Evolutionary conservation across 352 stramenopile species (phyloP).

Genomic region (Globisporangium barbulae): DNA sequence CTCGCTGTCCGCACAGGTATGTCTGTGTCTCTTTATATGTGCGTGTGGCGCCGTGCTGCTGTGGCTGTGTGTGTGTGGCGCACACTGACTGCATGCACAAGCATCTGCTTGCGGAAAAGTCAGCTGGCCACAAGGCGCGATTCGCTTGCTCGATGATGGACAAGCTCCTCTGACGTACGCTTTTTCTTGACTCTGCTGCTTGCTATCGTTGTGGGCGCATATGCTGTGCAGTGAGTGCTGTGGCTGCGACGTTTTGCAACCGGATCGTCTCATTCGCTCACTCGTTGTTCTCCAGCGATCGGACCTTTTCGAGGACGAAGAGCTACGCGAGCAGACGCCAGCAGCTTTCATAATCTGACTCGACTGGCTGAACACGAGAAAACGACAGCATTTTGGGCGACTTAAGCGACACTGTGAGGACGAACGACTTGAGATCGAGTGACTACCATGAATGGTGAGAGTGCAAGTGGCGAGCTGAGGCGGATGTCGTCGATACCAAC

Average conservation of each 20-base stretch:
- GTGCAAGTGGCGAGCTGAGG: constrained; percentile 3
- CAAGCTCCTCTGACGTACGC: neutral
- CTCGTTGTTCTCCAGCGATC: neutral
- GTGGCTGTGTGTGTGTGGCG: neutral
- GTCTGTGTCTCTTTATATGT: neutral
- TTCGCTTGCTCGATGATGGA: neutral
- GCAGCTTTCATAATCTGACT: constrained; percentile 1
- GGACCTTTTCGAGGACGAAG: constrained; percentile 5
- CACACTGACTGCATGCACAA: neutral
- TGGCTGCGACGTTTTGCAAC: constrained; percentile 2
- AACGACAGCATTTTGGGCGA: neutral
- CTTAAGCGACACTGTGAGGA: neutral
- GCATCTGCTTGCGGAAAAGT: constrained; percentile 7
- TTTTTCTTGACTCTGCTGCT: neutral
- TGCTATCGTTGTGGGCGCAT: neutral
- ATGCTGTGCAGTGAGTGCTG: neutral
- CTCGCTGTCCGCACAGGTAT: neutral
- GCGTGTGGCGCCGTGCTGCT: neutral
- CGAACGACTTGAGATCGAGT: neutral
- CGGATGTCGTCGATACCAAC: constrained; percentile 25
- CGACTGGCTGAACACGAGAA: neutral
- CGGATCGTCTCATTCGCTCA: neutral
- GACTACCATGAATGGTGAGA: constrained; percentile 11
- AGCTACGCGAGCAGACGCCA: constrained; percentile 1
- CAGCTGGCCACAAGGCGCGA: neutral